Conservation (phyloP, 139 green algal genomes). For the Volvox africanus region DNA sequence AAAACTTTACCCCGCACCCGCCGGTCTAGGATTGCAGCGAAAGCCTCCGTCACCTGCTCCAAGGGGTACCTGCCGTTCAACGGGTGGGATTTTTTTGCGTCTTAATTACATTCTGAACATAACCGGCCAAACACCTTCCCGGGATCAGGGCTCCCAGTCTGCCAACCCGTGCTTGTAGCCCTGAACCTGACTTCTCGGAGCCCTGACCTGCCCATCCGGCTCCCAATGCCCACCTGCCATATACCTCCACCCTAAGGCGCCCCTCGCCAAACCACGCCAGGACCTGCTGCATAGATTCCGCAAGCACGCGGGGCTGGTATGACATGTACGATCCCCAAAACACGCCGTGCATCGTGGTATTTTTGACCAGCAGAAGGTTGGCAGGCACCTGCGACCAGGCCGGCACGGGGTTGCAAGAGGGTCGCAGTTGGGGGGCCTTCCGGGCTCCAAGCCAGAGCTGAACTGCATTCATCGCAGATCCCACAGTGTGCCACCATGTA, state of each 20-base stretch:
- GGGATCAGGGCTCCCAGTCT: not conserved
- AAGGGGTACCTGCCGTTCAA: conserved; percentile 59
- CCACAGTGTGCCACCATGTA: no score
- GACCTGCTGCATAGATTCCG: conserved; percentile 67
- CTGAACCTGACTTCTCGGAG: not conserved
- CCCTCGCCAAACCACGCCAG: conserved; percentile 66
- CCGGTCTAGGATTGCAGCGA: conserved; percentile 68
- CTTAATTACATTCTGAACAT: not conserved
- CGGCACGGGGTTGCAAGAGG: no score
- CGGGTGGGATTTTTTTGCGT: no score
- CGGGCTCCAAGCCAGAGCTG: no score
- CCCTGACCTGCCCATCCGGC: not conserved
- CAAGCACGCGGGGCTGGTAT: conserved; percentile 71
- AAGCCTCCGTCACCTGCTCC: conserved; percentile 69
- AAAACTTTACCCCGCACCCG: conserved; percentile 81
- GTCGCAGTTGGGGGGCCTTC: no score
- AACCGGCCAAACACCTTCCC: not conserved
- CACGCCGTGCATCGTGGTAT: conserved; percentile 85
- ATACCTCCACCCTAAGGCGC: conserved; percentile 68
- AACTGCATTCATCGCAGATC: no score
- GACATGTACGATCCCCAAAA: conserved; percentile 87
- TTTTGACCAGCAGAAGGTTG: conserved; percentile 92
- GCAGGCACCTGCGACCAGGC: conserved; percentile 62
- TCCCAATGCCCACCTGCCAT: conserved; percentile 60
- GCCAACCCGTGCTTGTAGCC: not conserved